These are phyloP conservation scores for Mortierella claussenii DNA, from an alignment of 192 early-diverging fungal species.

Conservation along the genomic window DNA sequence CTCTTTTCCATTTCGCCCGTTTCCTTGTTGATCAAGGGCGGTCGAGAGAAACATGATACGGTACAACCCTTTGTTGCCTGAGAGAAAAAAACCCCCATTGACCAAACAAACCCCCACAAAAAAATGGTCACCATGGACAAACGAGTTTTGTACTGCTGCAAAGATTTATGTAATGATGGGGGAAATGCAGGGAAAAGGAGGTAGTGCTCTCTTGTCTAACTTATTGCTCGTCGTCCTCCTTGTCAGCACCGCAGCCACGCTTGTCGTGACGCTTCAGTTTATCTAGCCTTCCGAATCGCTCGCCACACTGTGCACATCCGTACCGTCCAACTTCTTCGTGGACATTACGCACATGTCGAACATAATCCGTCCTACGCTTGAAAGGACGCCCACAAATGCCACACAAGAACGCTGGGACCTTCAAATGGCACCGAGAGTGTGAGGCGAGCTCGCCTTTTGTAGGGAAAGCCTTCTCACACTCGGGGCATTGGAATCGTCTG, in stretches of 20 bases:
- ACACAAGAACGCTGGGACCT: constrained; percentile 49
- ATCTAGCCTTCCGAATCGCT: constrained; percentile 46
- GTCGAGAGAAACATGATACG: too few relatives aligned
- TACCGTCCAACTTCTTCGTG: constrained; percentile 54
- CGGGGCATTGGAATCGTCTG: constrained; percentile 42
- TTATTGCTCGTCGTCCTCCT: constrained; percentile 41
- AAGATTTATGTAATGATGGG: too few relatives aligned
- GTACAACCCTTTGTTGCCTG: too few relatives aligned
- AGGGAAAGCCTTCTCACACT: constrained; percentile 51
- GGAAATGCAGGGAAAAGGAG: too few relatives aligned
- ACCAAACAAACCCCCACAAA: too few relatives aligned
- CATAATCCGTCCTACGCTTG: constrained; percentile 50
- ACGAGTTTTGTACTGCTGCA: too few relatives aligned
- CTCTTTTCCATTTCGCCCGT: too few relatives aligned
- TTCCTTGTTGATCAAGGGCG: too few relatives aligned
- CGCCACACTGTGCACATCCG: constrained; percentile 36
- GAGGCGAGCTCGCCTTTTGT: constrained; percentile 51
- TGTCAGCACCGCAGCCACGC: constrained; percentile 41
- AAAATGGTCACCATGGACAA: too few relatives aligned
- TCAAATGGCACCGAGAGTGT: constrained; percentile 49
- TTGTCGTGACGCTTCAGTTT: constrained; percentile 53
- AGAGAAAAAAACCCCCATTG: too few relatives aligned
- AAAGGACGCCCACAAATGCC: constrained; percentile 50
- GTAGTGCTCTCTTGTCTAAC: too few relatives aligned
- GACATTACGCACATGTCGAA: constrained; percentile 49